Base-by-base conservation (phyloP, 768 basidiomycete genomes). In the Rhizopogon salebrosus region DNA sequence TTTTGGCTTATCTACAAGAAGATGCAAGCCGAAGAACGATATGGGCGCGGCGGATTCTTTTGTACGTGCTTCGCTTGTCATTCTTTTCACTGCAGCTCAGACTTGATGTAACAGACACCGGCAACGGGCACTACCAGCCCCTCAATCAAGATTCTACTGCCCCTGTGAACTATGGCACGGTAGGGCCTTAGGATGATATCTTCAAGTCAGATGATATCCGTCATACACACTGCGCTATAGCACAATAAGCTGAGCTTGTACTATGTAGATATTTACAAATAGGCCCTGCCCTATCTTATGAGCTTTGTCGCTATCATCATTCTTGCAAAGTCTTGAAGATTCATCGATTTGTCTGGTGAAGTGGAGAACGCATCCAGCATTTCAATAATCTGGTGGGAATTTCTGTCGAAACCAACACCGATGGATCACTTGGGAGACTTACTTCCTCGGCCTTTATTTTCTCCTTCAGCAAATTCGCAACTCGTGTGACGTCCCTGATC, bases 1-100 rank as follows among this genome's bases (percentile, higher is more conserved):
- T 92, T 92, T 72, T 92, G 87, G 87, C 77, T 95, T 49, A 92
- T 93, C 52, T 92, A 92, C 73, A 86, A 79, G 79, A 88, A 87
- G 79, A 92, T 92, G 79, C 78, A 89, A 60, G 92, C 91, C 0
- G 88, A 91, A 61, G 89, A 91, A 61, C 77, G 75, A 38, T 95
- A 89, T 62, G 92, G 92, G 11, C 70, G 64, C 5, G 89, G 88
- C 18, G 86, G 86, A 29, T 93, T 83, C 73, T 68, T 75, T 48
- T 93, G 90, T 91, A 62, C 63, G 90, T 78, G 8, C 26, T 43
- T 31, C 40, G 36, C n/a, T 10, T n/a, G 4, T 22, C 20, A 16
- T 50, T n/a, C 6, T 31, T 16, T 36, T 20, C 10, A 24, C 23
- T 46, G 41, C 16, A 18, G 35, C 40, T 49, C 27, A 37, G 20